Base-by-base conservation (phyloP, 306 rosid genomes). In the Prunus padus region DNA sequence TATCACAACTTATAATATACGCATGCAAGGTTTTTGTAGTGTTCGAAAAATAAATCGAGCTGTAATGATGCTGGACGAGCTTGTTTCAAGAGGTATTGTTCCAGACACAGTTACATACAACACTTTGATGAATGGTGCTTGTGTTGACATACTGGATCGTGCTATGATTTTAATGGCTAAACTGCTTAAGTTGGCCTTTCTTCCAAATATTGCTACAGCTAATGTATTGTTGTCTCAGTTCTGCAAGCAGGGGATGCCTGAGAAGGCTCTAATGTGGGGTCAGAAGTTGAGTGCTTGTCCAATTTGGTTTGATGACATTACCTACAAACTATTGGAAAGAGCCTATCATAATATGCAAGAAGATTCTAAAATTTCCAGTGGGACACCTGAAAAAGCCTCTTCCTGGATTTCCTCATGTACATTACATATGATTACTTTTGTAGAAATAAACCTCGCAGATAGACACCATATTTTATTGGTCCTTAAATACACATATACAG, bases 361-460 rank as follows among this genome's bases (percentile, higher is more conserved):
- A 81, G 82, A 79, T 82, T 71, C 61, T 42, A 76, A 67, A 66
- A 75, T 45, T 63, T 66, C 73, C 47, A 86, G 81, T 20, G 79
- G 26, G 82, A 70, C 86, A 56, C 76, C 85, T 72, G 84, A 79
- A 66, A 84, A 71, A 56, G 81, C 68, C 85, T 89, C 76, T 92
- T 92, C 80, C 77, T 92, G 83, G 97, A 89, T 82, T 89, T 88
- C 79, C 89, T 88, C 57, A 89, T 91, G 96, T 83, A 88, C 84
- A 86, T 89, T 80, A 88, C 93, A 11, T 89, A 82, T 82, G 92
- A 83, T 79, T 88, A 85, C 77, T 79, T 89, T 70, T 79, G 80
- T 70, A 86, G 85, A 83, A 80, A 61, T 74, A 86, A 63, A 69
- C 57, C 85, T 57, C 66, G 40, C n/a, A 52, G 11, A 14, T 37